These are phyloP conservation scores for Ettlia oleoabundans DNA, from an alignment of 139 green algal species.

Conservation along the genomic window DNA sequence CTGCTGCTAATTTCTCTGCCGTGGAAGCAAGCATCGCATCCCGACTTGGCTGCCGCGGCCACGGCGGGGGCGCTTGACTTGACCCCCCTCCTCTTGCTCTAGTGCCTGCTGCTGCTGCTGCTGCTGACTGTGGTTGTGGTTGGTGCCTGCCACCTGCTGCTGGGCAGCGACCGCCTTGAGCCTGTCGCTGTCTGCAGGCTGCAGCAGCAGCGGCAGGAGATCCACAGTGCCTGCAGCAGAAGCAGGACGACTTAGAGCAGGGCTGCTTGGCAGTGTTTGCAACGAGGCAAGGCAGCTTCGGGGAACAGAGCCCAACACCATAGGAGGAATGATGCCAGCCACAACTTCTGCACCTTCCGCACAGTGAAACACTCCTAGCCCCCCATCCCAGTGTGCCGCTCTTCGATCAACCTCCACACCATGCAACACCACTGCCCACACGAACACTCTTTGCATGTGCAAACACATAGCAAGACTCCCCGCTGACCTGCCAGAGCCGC, in stretches of 20 bases:
- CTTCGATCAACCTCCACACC: neutral
- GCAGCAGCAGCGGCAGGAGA: conserved; percentile 36
- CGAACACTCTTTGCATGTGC: neutral
- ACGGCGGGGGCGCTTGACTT: neutral
- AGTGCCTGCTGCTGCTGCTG: neutral
- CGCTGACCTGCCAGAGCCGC: conserved; percentile 1
- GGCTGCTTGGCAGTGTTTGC: no score
- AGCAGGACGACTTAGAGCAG: neutral
- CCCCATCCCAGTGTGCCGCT: no score
- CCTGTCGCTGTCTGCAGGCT: conserved; percentile 32
- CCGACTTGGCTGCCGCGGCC: neutral
- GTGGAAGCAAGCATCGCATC: neutral
- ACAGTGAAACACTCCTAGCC: no score
- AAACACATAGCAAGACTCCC: neutral
- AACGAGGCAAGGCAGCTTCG: neutral
- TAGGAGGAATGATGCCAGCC: neutral
- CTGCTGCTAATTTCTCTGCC: neutral
- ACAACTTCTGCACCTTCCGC: no score
- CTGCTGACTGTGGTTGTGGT: neutral
- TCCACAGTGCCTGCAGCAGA: conserved; percentile 6
- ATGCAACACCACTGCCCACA: neutral
- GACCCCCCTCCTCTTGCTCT: neutral
- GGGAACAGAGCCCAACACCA: neutral
- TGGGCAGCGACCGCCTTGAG: neutral
- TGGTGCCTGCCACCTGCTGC: neutral